phyloP scores from a whole-genome alignment of 352 stramenopile species.

The Phytophthora hibernalis region DNA sequence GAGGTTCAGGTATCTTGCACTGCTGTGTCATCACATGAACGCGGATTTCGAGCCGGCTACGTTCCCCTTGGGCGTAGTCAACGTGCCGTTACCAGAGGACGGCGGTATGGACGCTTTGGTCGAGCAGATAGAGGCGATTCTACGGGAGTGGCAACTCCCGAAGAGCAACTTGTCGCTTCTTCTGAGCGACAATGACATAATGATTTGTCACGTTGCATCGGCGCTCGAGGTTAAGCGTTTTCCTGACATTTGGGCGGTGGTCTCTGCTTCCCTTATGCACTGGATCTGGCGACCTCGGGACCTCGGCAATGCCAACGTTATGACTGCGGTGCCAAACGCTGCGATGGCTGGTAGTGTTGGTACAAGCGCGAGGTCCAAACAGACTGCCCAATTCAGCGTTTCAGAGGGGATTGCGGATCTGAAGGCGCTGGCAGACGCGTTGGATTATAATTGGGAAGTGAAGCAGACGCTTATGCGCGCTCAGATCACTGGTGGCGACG shows the following conservation, averaged over 20 bases:
- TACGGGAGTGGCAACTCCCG: constrained; percentile 7
- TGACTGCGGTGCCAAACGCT: neutral
- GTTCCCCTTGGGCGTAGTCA: constrained; percentile 4
- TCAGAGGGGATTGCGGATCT: constrained; percentile 3
- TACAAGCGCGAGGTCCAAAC: neutral
- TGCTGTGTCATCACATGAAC: constrained; percentile 20
- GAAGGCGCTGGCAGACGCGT: neutral
- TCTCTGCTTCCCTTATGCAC: neutral
- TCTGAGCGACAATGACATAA: constrained; percentile 14
- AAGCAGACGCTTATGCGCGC: constrained; percentile 17
- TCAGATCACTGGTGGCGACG: neutral
- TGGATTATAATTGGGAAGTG: constrained; percentile 5
- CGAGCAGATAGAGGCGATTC: constrained; percentile 2
- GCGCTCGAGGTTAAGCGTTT: constrained; percentile 7
- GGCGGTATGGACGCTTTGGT: constrained; percentile 1
- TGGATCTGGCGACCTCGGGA: constrained; percentile 3
- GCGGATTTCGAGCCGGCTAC: constrained; percentile 14
- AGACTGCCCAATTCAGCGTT: constrained; percentile 6
- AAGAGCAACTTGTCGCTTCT: constrained; percentile 9
- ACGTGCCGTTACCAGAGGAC: constrained; percentile 6
- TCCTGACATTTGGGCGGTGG: constrained; percentile 17
- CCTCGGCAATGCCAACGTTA: too few relatives aligned
- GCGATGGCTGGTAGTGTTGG: neutral
- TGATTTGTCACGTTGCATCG: constrained; percentile 6
- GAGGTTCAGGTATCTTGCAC: constrained; percentile 7